A percentile compares a stretch with the other conserved stretches of the same genome.
These are phyloP conservation scores for Nothophytophthora sp. DNA, from an alignment of 352 stramenopile species.

Conservation along the genomic window DNA sequence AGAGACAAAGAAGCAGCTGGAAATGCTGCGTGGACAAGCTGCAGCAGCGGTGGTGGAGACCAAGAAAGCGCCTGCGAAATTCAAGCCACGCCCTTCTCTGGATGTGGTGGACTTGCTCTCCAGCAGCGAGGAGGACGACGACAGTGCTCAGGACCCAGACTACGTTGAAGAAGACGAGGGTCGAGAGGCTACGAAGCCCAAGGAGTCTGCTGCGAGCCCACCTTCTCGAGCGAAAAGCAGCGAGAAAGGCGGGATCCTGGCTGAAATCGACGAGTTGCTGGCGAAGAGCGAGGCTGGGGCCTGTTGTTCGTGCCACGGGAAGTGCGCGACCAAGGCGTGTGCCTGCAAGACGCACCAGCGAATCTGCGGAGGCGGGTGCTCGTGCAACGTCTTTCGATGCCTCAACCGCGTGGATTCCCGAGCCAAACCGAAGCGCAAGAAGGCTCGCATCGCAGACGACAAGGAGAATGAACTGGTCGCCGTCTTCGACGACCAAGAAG, in stretches of 20 bases:
- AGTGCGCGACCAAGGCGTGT: constrained; percentile 74
- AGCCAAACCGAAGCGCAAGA: too few species aligned
- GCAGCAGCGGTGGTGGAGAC: constrained; percentile 6
- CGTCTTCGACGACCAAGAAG: too few species aligned
- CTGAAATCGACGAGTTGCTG: constrained; percentile 62
- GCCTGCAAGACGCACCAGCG: constrained; percentile 52
- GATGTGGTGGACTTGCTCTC: constrained; percentile 50
- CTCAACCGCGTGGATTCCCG: too few species aligned
- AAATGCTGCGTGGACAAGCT: constrained; percentile 19
- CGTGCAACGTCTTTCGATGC: constrained; percentile 59
- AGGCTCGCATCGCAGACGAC: too few species aligned
- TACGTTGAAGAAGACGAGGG: constrained; percentile 59
- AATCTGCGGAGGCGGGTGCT: constrained; percentile 47
- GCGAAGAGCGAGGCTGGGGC: constrained; percentile 24
- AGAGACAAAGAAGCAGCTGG: constrained; percentile 20
- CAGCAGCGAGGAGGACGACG: constrained; percentile 57
- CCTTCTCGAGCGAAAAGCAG: neutral
- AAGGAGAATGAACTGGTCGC: too few species aligned
- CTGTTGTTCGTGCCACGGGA: constrained; percentile 72
- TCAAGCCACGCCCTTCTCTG: constrained; percentile 32
- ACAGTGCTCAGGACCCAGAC: constrained; percentile 59
- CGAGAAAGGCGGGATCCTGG: constrained; percentile 29
- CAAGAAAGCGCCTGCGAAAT: constrained; percentile 45
- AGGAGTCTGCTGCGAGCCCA: neutral
- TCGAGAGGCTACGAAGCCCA: constrained; percentile 4